Base-by-base conservation (phyloP, 78 protist genomes). In the Monosiga brevicollis region DNA sequence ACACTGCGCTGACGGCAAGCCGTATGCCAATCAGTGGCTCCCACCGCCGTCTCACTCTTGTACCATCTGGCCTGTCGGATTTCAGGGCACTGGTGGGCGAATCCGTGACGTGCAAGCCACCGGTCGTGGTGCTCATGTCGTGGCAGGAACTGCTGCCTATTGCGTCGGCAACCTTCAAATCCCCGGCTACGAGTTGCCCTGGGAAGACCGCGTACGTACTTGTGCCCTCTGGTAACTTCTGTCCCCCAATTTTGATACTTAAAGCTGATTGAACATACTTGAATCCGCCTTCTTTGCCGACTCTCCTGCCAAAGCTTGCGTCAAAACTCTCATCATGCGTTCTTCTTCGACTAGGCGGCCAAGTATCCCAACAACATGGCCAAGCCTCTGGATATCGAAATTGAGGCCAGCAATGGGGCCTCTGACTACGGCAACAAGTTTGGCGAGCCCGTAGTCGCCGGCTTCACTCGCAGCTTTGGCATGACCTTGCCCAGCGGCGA, bases 341-440 rank as follows among this genome's bases (percentile, higher is more conserved):
- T n/a, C n/a, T n/a, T n/a, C n/a, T n/a, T n/a, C n/a, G n/a, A n/a
- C 36, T 23, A 35, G 24, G 2, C 40, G 34, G 71, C 71, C 11
- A 11, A 23, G 71, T 22, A 55, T 55, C 83, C 84, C 39, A 73
- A 42, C 54, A 35, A 49, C 85, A 77, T 89, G 43, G 94, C 96
- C 24, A 22, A 77, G 24, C 93, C 98, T 42, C 85, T 91, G 20
- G 83, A 92, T 42, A 95, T 95, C 79, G 83, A 84, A 83, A 82
- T 92, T 42, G 95, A 95, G 71, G 98, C 93, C 0, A 79, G 90
- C 38, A 90, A 90, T 80, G 98, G 98, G 62, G 95, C 94, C 32
- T 83, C 93, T 0, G 92, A 89, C 87, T 95, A 89, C 86, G 94
- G 94, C 81, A 93, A 95, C 88, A 92, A 95, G 87, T 94, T 93